These are phyloP conservation scores for Suhomyces atakaporum DNA, from an alignment of 1,139 yeast genomes.

Conservation along the genomic window DNA sequence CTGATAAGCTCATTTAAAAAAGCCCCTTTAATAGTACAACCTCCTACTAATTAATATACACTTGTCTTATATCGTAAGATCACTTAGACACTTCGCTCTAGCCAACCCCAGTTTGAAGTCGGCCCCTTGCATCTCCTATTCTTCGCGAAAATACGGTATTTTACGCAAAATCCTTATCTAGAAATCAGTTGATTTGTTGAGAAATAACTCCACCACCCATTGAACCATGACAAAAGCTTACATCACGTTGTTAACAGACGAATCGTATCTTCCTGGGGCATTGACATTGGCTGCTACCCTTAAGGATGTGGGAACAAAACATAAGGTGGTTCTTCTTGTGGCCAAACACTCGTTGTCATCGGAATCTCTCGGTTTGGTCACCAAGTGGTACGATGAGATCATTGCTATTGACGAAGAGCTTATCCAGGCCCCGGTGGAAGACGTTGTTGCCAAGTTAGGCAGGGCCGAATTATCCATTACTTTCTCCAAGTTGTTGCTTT, in stretches of 20 bases:
- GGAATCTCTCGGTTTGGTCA: conserved; percentile 21
- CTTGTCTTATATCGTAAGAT: no score
- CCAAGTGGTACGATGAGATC: conserved; percentile 27
- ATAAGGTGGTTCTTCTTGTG: conserved; percentile 26
- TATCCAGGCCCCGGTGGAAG: conserved; percentile 23
- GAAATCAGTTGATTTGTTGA: neutral
- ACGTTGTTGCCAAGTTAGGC: conserved; percentile 24
- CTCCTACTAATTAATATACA: no score
- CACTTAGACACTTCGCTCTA: no score
- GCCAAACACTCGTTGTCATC: conserved; percentile 21
- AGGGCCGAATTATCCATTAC: conserved; percentile 32
- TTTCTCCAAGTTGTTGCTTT: conserved; percentile 30
- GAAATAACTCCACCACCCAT: no score
- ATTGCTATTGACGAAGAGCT: conserved; percentile 26
- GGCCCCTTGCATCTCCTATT: no score
- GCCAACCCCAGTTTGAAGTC: no score
- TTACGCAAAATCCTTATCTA: conserved; percentile 1
- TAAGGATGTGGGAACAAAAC: conserved; percentile 21
- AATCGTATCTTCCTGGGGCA: conserved; percentile 35
- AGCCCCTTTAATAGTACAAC: no score
- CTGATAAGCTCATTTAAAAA: no score
- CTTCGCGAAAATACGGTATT: neutral
- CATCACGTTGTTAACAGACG: conserved; percentile 32
- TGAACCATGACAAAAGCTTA: conserved; percentile 21
- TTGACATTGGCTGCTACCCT: conserved; percentile 29